A percentile compares a stretch with the other conserved stretches of the same genome.
These are phyloP conservation scores for Auriscalpium vulgare DNA, from an alignment of 768 basidiomycete genomes.

Conservation along the genomic window DNA sequence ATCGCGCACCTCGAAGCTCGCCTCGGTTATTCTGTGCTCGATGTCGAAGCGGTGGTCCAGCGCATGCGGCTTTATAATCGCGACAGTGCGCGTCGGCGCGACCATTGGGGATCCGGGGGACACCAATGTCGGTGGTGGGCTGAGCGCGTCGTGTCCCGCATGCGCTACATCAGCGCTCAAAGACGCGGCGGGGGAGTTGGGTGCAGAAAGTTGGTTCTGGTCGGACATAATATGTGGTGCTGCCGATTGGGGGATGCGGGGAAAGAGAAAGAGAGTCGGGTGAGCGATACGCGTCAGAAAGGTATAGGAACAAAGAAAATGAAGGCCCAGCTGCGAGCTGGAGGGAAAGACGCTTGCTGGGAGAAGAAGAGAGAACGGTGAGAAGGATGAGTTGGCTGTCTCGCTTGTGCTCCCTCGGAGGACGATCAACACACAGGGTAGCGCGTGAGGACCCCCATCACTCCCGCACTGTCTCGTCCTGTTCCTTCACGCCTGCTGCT, in stretches of 20 bases:
- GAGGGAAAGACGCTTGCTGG: too few species aligned
- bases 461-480: too few species aligned
- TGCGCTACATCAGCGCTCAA: neutral
- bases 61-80: slow-evolving; percentile 79
- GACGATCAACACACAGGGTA: too few species aligned
- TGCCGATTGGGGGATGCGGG: neutral
- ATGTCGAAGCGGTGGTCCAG: slow-evolving; percentile 69
- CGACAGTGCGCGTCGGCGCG: slow-evolving; percentile 53
- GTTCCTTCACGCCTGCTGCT: too few species aligned
- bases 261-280: neutral
- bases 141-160: neutral
- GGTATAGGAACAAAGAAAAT: too few species aligned
- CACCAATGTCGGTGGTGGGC: neutral
- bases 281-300: too few species aligned
- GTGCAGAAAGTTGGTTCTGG: neutral
- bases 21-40: slow-evolving; percentile 69
- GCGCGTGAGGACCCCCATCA: too few species aligned
- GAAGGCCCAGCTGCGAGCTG: too few species aligned
- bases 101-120: slow-evolving; percentile 4
- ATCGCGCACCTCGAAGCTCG: slow-evolving; percentile 71
- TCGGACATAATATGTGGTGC: neutral
- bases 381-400: too few species aligned
- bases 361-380: too few species aligned
- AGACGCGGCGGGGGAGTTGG: neutral
- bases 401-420: too few species aligned